Base-by-base conservation (phyloP, 768 basidiomycete species). In the Boletus reticuloceps region DNA sequence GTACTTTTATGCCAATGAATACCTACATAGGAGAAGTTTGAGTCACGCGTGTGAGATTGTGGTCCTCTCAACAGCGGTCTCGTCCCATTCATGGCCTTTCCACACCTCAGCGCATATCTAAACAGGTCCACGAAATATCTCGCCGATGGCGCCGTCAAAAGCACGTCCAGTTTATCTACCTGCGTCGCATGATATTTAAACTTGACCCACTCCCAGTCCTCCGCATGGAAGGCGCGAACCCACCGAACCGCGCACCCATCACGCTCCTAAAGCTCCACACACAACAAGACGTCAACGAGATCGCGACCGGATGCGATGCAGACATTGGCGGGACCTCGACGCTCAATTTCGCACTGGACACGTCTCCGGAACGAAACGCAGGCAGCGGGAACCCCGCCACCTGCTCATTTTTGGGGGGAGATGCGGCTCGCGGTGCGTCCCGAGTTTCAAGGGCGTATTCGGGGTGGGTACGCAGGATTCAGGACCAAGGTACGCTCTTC, bases 381-480 rank as follows among this genome's bases (percentile, higher is more conserved):
- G 69, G 70, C 20, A 77, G 82, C 32, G 82, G 75, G 36, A 79
- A 76, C 50, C 52, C 66, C 1, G 79, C 83, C 16, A 85, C 84
- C 4, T n/a, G 89, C 75, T 4, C 77, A 83, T 51, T 95, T 96
- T 67, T 89, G 83, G 82, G 94, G 94, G 3, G 78, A 85, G 25
- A 86, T 96, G 85, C 74, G 79, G 38, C 76, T 91, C 17, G 78
- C 75, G 39, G 89, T 94, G 2, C 83, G 82, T 46, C 75, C 83
- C 2, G 83, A 82, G n/a, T 71, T 86, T 50, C 81, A 85, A 63
- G 82, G 83, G 1, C 81, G 82, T 61, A 77, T 96, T 37, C 77
- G 91, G 46, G 85, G 86, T 6, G 95, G 95, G 0, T 98, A 96
- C 71, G 91, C 93, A 16, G 95, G 92, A 17, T 91, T 98, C 68